Conservation (phyloP, 2,329 filamentous ascomycete genomes). For the Dothidotthia symphoricarpi region DNA sequence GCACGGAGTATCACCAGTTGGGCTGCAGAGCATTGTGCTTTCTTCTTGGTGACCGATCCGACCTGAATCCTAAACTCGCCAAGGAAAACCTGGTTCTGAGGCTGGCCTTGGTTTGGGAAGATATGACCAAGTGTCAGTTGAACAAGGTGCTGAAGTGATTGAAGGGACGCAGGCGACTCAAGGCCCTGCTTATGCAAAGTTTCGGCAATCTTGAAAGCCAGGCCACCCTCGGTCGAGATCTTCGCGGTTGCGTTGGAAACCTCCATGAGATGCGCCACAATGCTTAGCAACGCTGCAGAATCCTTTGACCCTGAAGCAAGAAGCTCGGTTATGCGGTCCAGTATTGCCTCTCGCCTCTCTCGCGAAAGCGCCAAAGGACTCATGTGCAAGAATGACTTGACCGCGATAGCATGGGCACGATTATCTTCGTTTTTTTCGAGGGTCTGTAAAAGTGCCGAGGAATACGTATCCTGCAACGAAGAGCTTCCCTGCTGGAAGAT, state of each 20-base stretch:
- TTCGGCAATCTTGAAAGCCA: conserved; percentile 31
- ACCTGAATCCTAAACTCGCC: conserved; percentile 27
- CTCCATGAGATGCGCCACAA: conserved; percentile 35
- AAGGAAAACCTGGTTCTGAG: conserved; percentile 34
- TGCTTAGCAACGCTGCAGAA: conserved; percentile 17
- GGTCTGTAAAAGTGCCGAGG: conserved; percentile 17
- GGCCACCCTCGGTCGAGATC: conserved; percentile 25
- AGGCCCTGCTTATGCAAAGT: conserved; percentile 17
- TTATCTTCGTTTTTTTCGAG: conserved; percentile 9
- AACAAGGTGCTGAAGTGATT: conserved; percentile 28
- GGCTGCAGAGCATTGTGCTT: conserved; percentile 20
- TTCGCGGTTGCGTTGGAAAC: conserved; percentile 39
- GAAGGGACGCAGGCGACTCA: conserved; percentile 14
- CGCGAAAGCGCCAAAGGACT: conserved; percentile 28
- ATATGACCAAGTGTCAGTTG: conserved; percentile 30
- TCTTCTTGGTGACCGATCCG: conserved; percentile 17
- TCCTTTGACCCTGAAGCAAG: conserved; percentile 10
- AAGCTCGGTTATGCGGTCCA: conserved; percentile 29
- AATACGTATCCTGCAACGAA: conserved; percentile 20
- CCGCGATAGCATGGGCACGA: conserved; percentile 9
- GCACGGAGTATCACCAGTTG: conserved; percentile 29
- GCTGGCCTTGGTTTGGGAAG: conserved; percentile 34
- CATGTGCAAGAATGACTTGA: conserved; percentile 23
- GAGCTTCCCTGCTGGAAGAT: conserved; percentile 21
- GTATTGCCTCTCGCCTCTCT: conserved; percentile 32